Evolutionary conservation across 1,284 basidiomycete genomes (phyloP).

Genomic region (Pterula multifida): DNA sequence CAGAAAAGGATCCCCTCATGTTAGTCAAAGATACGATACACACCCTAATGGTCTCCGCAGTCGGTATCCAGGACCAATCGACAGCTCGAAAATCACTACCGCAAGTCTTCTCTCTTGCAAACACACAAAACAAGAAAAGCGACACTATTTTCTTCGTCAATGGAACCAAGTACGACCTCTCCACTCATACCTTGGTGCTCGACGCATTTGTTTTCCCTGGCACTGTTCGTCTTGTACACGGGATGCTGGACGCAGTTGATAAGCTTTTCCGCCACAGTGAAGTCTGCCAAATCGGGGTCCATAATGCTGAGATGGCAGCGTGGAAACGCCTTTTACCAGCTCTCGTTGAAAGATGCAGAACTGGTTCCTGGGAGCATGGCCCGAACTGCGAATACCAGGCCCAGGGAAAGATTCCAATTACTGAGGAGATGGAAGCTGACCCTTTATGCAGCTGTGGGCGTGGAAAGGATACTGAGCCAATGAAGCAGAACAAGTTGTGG

Average conservation of each 20-base stretch:
- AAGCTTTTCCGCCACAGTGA: constrained; percentile 8
- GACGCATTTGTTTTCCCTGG: constrained; percentile 21
- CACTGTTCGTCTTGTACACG: constrained; percentile 7
- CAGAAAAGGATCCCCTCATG: constrained; percentile 13
- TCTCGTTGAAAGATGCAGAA: constrained; percentile 24
- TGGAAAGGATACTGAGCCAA: constrained; percentile 20
- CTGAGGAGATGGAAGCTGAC: constrained; percentile 13
- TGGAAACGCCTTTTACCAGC: constrained; percentile 26
- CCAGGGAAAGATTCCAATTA: constrained; percentile 16
- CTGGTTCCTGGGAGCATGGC: constrained; percentile 19
- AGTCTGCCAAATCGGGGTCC: constrained; percentile 9
- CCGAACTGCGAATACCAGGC: constrained; percentile 20
- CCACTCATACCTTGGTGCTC: constrained; percentile 18
- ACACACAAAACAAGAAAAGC: constrained; percentile 10
- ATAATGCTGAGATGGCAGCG: constrained; percentile 16
- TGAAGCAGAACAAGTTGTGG: constrained; percentile 18
- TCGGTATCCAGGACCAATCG: constrained; percentile 11
- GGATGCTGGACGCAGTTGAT: constrained; percentile 9
- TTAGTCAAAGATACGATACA: constrained; percentile 18
- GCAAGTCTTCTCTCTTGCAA: constrained; percentile 12
- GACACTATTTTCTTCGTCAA: constrained; percentile 18
- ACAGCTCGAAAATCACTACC: neutral
- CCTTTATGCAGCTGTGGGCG: constrained; percentile 25
- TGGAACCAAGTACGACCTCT: constrained; percentile 18
- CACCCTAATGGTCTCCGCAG: constrained; percentile 13